phyloP scores from a whole-genome alignment of 208 protist genomes.

The Wallacemonas sp. region DNA sequence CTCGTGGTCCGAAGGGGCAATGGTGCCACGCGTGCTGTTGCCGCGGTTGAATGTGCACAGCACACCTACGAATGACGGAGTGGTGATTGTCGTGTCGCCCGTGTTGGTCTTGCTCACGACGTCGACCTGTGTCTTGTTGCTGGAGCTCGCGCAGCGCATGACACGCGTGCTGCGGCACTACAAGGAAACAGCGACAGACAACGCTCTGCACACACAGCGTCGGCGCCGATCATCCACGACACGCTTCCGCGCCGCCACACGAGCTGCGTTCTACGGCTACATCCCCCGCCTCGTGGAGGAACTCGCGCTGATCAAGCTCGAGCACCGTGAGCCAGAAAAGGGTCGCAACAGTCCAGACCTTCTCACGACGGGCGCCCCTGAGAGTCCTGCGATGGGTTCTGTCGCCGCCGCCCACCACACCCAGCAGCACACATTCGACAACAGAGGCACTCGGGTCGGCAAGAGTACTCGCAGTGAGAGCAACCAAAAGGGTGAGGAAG shows the following conservation, averaged over 20 bases:
- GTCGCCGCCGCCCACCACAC: background rate
- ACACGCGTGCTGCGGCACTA: slow-evolving; percentile 9
- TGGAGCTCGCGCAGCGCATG: slow-evolving; percentile 4
- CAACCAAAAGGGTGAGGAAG: no score
- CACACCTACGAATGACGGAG: background rate
- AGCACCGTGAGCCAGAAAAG: background rate
- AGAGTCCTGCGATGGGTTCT: no score
- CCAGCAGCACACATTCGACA: no score
- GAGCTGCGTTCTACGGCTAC: slow-evolving; percentile 11
- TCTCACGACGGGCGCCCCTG: background rate
- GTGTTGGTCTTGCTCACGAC: slow-evolving; percentile 8
- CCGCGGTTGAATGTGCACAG: slow-evolving; percentile 4
- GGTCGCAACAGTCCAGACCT: slow-evolving; percentile 6
- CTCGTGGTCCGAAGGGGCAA: background rate
- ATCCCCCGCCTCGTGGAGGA: slow-evolving; percentile 13
- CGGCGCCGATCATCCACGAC: background rate
- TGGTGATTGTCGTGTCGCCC: background rate
- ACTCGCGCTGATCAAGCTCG: background rate
- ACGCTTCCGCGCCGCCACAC: background rate
- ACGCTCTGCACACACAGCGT: no score
- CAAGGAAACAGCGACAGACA: no score
- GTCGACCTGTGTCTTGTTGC: slow-evolving; percentile 10
- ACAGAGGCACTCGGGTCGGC: no score
- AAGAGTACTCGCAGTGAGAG: background rate
- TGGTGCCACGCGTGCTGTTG: slow-evolving; percentile 12